phyloP scores from a whole-genome alignment of 768 basidiomycete genomes.

The Tulasnella sp. region DNA sequence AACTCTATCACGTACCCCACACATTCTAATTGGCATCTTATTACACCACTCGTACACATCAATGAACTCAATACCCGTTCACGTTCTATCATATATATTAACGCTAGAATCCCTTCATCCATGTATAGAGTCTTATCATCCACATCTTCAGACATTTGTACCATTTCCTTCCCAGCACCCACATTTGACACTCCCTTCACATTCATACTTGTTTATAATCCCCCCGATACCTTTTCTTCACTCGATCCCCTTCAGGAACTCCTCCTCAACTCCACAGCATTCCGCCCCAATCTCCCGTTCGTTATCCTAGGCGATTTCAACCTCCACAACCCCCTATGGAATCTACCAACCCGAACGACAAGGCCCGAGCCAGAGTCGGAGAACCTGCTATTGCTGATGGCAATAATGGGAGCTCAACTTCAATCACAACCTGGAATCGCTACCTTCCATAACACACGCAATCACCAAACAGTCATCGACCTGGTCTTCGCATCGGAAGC shows the following conservation, averaged over 20 bases:
- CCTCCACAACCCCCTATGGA: conserved; percentile 15
- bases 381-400: background rate
- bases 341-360: background rate
- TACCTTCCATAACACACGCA: conserved; percentile 11
- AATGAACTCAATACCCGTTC: no score
- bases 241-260: background rate
- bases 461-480: conserved; percentile 12
- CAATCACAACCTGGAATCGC: conserved; percentile 8
- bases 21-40: background rate
- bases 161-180: conserved; percentile 4
- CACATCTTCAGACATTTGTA: background rate
- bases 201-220: conserved; percentile 16
- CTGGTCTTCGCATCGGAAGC: conserved; percentile 5
- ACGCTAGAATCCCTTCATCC: background rate
- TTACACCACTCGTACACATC: background rate
- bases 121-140: background rate
- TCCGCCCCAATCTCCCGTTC: background rate
- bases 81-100: conserved; percentile 3
- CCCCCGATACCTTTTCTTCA: conserved; percentile 11
- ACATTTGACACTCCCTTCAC: background rate
- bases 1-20: background rate
- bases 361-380: background rate
- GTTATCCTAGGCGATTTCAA: conserved; percentile 12
- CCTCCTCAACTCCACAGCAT: background rate
- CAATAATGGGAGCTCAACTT: background rate